Evolutionary conservation across 345 rosid genomes (phyloP), one percentile per base, ranked within the genome.

Genomic region (Crucihimalaya himalaica): DNA sequence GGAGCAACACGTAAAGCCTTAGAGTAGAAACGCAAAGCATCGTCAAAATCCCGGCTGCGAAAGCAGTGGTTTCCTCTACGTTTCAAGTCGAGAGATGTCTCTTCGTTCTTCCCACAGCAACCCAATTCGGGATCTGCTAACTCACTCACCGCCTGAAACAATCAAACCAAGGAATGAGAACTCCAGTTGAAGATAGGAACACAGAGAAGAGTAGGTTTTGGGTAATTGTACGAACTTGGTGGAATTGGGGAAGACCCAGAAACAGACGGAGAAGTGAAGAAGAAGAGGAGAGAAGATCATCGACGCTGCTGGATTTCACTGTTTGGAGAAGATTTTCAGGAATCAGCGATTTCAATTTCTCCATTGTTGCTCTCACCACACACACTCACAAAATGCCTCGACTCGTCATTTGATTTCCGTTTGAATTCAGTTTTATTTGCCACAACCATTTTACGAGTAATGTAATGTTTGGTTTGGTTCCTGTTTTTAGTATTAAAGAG

Each of bases 1-100:
- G 97, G 98, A 80, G 97, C 89, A 71, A 83, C 69, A 31, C 93
- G 88, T 63, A 90, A 82, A 31, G 98, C 98, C 87, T 90, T 82
- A 18, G 89, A 85, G 74, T 93, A 93, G 81, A 70, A 84, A 39
- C 66, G 72, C 77, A 89, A 60, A 55, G 98, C 89, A 4, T 77
- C 60, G 13, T 69, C 43, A 48, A 81, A 80, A 60, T 85, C 82
- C 14, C 86, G 84, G 10, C 23, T 64, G 23, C 76, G 76, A 64
- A 78, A 89, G 60, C 78, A 87, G 53, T 50, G 78, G 71, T 93
- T 90, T 23, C 93, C 96, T 18, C 78, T 82, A 4, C 75, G 86
- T 79, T 93, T 93, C 60, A 83, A 73, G 66, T 87, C 85, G 21
- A 90, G 66, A 34, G 97, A 86, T 25, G 81, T 74, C 14, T 74